These are phyloP conservation scores for Aspergillus spinulosporus DNA, from an alignment of 2,329 filamentous ascomycete species.

Conservation along the genomic window DNA sequence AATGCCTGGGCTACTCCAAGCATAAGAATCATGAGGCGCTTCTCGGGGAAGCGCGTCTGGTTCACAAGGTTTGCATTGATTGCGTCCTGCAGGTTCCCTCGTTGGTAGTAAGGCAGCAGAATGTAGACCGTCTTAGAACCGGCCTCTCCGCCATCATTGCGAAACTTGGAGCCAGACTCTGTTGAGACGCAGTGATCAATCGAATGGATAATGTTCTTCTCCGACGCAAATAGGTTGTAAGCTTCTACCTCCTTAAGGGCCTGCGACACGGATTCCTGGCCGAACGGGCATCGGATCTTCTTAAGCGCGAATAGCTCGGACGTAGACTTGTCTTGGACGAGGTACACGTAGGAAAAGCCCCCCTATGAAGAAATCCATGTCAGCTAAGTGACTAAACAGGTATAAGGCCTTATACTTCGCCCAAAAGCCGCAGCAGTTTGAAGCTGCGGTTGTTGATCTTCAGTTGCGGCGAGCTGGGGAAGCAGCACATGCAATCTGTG, in stretches of 20 bases:
- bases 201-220: conserved; percentile 81
- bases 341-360: conserved; percentile 98
- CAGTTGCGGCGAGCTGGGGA: conserved; percentile 87
- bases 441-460: conserved; percentile 94
- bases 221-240: conserved; percentile 82
- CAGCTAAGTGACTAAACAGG: conserved; percentile 14
- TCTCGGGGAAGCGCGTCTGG: conserved; percentile 84
- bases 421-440: conserved; percentile 90
- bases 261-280: conserved; percentile 89
- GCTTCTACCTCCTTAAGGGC: conserved; percentile 97
- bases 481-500: conserved; percentile 93
- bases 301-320: conserved; percentile 91
- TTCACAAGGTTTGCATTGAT: conserved; percentile 99
- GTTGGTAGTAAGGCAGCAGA: conserved; percentile 88
- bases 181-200: conserved; percentile 80
- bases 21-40: conserved; percentile 83
- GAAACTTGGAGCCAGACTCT: conserved; percentile 60
- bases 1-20: conserved; percentile 87
- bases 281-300: conserved; percentile 98
- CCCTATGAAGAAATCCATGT: conserved; percentile 57
- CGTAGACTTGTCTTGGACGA: conserved; percentile 85
- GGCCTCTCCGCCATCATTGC: conserved; percentile 58
- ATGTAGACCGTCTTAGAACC: conserved; percentile 94
- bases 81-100: conserved; percentile 94
- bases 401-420: conserved; percentile 65